phyloP scores from a whole-genome alignment of 768 basidiomycete species.

The Naganishia antarctica region DNA sequence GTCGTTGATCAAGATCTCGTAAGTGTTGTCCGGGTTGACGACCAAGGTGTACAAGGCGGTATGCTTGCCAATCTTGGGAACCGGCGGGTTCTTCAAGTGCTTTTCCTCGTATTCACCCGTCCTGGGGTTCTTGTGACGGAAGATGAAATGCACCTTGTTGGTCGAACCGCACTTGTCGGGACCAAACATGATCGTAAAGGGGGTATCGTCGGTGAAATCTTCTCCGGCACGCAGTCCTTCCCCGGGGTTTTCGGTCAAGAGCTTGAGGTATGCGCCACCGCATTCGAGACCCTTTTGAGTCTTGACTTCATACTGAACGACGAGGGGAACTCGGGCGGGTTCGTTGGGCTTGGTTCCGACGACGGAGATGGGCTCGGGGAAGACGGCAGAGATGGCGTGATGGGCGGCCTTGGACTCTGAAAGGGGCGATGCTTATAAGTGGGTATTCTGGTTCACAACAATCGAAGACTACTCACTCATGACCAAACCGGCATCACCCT shows the following conservation, averaged over 20 bases:
- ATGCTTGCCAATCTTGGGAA: constrained; percentile 78
- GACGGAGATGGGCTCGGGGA: constrained; percentile 66
- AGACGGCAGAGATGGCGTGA: constrained; percentile 95
- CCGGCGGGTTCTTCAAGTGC: constrained; percentile 76
- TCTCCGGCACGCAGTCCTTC: constrained; percentile 45
- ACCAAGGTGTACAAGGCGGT: constrained; percentile 93
- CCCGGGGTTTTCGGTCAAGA: constrained; percentile 56
- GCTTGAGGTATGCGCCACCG: constrained; percentile 97
- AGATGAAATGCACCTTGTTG: constrained; percentile 82
- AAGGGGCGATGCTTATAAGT: too few relatives aligned
- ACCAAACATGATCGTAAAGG: constrained; percentile 79
- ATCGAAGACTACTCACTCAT: constrained; percentile 45
- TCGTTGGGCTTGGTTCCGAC: constrained; percentile 52
- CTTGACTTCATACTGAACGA: constrained; percentile 98
- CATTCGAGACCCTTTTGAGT: constrained; percentile 99
- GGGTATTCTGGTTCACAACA: too few relatives aligned
- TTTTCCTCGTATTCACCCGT: constrained; percentile 95
- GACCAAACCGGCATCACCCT: constrained; percentile 85
- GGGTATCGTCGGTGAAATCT: constrained; percentile 51
- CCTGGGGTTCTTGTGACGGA: constrained; percentile 92
- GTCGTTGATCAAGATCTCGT: constrained; percentile 83
- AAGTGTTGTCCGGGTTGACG: constrained; percentile 89
- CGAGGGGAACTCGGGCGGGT: constrained; percentile 57
- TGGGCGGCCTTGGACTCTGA: constrained; percentile 87
- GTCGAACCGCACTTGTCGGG: constrained; percentile 63